Evolutionary conservation across 768 basidiomycete species (phyloP), one percentile per base, ranked within the genome.

Genomic region (Lentinula guzmanii): DNA sequence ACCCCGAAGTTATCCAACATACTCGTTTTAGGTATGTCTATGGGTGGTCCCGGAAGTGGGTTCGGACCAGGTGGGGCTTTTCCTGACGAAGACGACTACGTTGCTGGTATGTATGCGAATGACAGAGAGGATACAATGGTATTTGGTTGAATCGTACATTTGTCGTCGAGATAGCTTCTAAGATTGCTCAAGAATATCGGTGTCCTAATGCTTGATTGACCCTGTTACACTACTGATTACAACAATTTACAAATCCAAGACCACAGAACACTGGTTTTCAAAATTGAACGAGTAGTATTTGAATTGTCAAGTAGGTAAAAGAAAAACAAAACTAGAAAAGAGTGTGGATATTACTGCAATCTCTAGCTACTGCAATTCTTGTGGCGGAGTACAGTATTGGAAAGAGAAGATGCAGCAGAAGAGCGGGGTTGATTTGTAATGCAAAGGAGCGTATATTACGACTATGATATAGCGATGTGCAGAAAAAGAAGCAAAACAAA

Each of bases 261-360:
- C 28, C 28, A 4, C 3, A 3, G 28, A 28, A 28, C 28, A 28
- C 3, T 28, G 28, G 28, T 28, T 28, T 28, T 28, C 28, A 28
- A 28, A 4, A 2, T 2, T 28, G 15, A 52, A 18, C 35, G 11
- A 18, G 11, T 39, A 55, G 48, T 41, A 55, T 34, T 39, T 39
- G 37, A 1, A 1, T 39, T n/a, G 31, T 52, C 2, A 34, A 5
- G 52, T 54, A 56, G 42, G n/a, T 56, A 56, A 24, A 41, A 43
- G 39, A 43, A 24, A 43, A 56, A 43, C 55, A 56, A 56, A 56
- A 41, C 53, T 56, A 45, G 24, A 56, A 56, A 42, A 24, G 39
- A 42, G 55, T 24, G 53, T 55, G 53, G 18, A 28, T 52, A 16
- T 8, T 39, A 33, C 31, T 34, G n/a, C 18, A 15, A 34, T 41